phyloP scores from a whole-genome alignment of 805 yeast species.

The Saccharomycopsis malanga region DNA sequence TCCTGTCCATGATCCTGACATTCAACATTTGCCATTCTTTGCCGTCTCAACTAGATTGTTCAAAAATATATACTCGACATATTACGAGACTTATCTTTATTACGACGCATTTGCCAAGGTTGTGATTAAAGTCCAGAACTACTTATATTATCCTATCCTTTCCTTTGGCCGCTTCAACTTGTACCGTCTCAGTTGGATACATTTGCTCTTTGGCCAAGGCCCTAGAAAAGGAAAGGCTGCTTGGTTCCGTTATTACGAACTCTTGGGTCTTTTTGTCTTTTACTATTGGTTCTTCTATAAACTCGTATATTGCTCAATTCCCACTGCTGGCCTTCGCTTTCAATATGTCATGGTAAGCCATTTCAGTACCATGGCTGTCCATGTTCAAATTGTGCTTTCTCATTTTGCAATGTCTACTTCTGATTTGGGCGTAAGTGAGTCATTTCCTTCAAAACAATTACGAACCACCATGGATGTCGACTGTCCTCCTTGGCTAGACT shows the following conservation, averaged over 20 bases:
- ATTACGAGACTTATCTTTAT: constrained; percentile 59
- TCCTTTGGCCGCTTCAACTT: constrained; percentile 81
- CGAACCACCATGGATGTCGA: constrained; percentile 94
- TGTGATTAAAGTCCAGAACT: constrained; percentile 58
- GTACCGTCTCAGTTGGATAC: constrained; percentile 75
- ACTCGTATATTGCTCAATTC: constrained; percentile 44
- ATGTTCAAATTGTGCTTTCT: constrained; percentile 82
- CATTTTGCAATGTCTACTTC: constrained; percentile 94
- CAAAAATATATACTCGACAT: constrained; percentile 68
- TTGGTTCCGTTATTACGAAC: constrained; percentile 76
- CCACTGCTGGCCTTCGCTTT: constrained; percentile 47
- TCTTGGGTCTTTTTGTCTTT: constrained; percentile 62
- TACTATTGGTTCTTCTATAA: constrained; percentile 77
- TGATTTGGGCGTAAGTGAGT: constrained; percentile 73
- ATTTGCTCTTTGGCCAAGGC: constrained; percentile 66
- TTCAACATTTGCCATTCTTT: constrained; percentile 86
- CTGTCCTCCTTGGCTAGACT: constrained; percentile 90
- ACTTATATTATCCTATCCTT: constrained; percentile 69
- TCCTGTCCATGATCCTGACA: constrained; percentile 91
- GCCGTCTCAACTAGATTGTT: constrained; percentile 73
- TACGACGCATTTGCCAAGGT: constrained; percentile 59
- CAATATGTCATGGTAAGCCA: constrained; percentile 66
- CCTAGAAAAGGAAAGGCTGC: constrained; percentile 80
- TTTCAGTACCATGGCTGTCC: constrained; percentile 82
- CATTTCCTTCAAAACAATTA: constrained; percentile 71